Conservation (phyloP, 1,284 basidiomycete species). For the Boletus holoroseus region DNA sequence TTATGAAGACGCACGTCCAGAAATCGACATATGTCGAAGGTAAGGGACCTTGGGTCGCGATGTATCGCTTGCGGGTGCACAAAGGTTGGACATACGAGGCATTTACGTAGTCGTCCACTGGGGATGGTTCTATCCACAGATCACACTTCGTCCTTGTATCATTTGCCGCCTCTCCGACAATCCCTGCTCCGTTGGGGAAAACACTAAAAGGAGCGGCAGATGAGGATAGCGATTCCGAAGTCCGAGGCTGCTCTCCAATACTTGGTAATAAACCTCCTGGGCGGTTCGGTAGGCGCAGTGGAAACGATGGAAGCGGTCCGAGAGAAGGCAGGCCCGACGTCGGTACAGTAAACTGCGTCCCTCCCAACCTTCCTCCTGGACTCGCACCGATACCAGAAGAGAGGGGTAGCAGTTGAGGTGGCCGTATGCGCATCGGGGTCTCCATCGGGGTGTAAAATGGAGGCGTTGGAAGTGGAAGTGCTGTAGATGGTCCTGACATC, state of each 20-base stretch:
- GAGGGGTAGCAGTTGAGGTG: conserved; percentile 4
- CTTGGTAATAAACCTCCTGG: conserved; percentile 15
- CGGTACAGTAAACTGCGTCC: conserved; percentile 3
- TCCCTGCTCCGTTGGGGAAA: neutral
- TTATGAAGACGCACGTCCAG: conserved; percentile 73
- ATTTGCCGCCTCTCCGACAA: neutral
- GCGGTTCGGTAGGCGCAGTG: conserved; percentile 23
- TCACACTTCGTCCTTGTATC: neutral
- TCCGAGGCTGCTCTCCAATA: conserved; percentile 16
- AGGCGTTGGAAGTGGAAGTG: conserved; percentile 22
- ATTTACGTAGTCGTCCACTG: conserved; percentile 86
- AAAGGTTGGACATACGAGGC: conserved; percentile 86
- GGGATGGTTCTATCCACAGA: conserved; percentile 17
- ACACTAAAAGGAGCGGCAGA: neutral
- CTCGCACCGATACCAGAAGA: conserved; percentile 3
- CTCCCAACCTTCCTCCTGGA: conserved; percentile 11
- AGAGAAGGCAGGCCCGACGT: conserved; percentile 5
- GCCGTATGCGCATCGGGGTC: conserved; percentile 14
- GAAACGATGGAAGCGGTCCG: conserved; percentile 15
- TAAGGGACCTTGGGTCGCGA: conserved; percentile 94
- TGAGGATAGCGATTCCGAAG: conserved; percentile 3
- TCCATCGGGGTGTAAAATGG: conserved; percentile 33
- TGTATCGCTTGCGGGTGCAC: conserved; percentile 77
- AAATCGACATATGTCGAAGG: conserved; percentile 89
- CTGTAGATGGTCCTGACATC: conserved; percentile 22